These are phyloP conservation scores for Basipetospora chlamydospora DNA, from an alignment of 2,329 filamentous ascomycete species.

Conservation along the genomic window DNA sequence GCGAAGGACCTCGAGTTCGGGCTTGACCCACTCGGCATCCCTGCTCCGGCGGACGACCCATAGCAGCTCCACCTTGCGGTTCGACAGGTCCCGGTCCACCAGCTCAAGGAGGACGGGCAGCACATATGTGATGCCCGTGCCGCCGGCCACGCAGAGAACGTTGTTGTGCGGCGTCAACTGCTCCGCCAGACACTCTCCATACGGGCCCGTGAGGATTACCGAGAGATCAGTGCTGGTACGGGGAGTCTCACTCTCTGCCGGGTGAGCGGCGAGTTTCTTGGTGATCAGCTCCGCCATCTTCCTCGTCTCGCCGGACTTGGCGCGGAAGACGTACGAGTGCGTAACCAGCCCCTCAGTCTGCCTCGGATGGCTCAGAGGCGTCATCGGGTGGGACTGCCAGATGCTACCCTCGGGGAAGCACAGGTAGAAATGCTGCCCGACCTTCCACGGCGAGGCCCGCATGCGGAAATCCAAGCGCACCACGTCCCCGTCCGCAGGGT, in stretches of 20 bases:
- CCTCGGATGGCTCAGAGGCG: constrained; percentile 39
- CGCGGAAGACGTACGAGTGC: constrained; percentile 43
- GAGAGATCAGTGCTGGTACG: constrained; percentile 22
- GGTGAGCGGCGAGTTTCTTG: constrained; percentile 17
- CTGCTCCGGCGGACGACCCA: constrained; percentile 44
- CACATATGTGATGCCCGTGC: constrained; percentile 25
- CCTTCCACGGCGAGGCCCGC: constrained; percentile 40
- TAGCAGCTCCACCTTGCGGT: constrained; percentile 42
- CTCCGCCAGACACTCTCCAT: constrained; percentile 37
- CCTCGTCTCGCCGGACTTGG: constrained; percentile 44
- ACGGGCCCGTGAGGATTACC: constrained; percentile 48
- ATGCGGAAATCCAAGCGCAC: constrained; percentile 53
- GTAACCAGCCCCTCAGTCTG: constrained; percentile 22
- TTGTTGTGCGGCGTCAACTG: constrained; percentile 25
- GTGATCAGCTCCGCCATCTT: constrained; percentile 32
- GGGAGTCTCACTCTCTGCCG: not conserved
- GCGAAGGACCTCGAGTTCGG: constrained; percentile 37
- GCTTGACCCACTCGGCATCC: constrained; percentile 42
- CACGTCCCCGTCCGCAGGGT: constrained; percentile 43
- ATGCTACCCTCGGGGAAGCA: constrained; percentile 52
- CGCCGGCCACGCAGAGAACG: constrained; percentile 24
- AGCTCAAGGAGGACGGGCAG: constrained; percentile 21
- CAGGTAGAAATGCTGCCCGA: constrained; percentile 60
- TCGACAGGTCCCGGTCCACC: constrained; percentile 23
- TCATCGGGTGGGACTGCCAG: constrained; percentile 63